A percentile compares a stretch with the other conserved stretches of the same genome.
Evolutionary conservation across 2,329 filamentous ascomycete genomes (phyloP).

Genomic region (Penicillium aurantiogriseum): DNA sequence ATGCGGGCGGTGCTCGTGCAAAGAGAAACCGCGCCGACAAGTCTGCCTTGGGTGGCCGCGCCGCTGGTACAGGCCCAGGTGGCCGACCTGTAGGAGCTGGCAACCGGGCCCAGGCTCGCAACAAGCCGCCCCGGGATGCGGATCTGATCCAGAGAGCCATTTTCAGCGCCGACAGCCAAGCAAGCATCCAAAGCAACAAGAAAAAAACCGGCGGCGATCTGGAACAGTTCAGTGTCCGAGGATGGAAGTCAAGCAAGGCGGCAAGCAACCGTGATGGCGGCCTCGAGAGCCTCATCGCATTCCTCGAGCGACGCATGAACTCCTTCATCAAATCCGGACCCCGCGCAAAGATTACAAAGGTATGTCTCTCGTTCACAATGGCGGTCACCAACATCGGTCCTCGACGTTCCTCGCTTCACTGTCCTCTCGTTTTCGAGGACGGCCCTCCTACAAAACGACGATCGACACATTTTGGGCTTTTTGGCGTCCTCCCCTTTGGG

Average conservation of each 20-base stretch:
- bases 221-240: conserved; percentile 51
- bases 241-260: conserved; percentile 68
- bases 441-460: conserved; percentile 45
- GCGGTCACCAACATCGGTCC: conserved; percentile 42
- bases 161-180: conserved; percentile 33
- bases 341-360: conserved; percentile 69
- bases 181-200: conserved; percentile 41
- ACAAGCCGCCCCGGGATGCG: conserved; percentile 34
- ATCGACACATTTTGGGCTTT: conserved; percentile 34
- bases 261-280: conserved; percentile 66
- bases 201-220: conserved; percentile 26
- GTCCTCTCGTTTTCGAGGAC: conserved; percentile 43
- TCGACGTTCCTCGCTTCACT: conserved; percentile 38
- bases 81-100: conserved; percentile 29
- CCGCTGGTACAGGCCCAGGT: conserved; percentile 13
- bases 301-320: conserved; percentile 69
- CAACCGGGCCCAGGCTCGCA: conserved; percentile 27
- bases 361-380: conserved; percentile 58
- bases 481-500: conserved; percentile 36
- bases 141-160: conserved; percentile 41
- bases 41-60: conserved; percentile 6
- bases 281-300: conserved; percentile 61
- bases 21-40: conserved; percentile 31
- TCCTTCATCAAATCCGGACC: conserved; percentile 49
- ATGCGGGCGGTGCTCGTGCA: conserved; percentile 40